Evolutionary conservation across 164 flowering plant genomes (phyloP), one percentile per base, ranked within the genome.

Genomic region (Stephania cephalantha): DNA sequence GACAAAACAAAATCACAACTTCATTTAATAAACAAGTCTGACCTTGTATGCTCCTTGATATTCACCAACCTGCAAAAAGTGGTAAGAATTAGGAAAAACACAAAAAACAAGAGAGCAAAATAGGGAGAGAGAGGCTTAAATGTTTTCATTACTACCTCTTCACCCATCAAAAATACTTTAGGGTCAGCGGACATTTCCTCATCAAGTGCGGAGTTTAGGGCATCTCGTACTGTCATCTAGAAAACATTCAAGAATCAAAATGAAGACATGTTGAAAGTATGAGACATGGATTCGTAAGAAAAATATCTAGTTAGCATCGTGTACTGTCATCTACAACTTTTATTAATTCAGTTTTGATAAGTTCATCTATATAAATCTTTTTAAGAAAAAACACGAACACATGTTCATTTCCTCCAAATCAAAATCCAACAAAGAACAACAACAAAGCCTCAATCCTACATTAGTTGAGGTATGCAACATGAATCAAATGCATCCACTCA

Each of bases 41-140:
- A 95, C 99, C 98, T 96, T 96, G 86, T 96, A 96, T 69, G 99
- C 99, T 76, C 99, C 99, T 55, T 96, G 97, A 75, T 96, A 96
- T 82, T 94, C 97, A 42, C 99, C 99, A 79, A 96, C 98, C 98
- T 94, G 85, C 79, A 81, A 48, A 29, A 31, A 75, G 29, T 72
- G 25, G 76, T 46, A 20, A 58, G 46, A 64, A 31, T n/a, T 12
- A 50, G 35, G 30, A 74, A 6, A 53, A 67, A 22, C 25, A 12
- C n/a, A 58, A 58, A 58, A 58, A 58, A 18, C 6, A n/a, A 58
- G 64, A 58, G 64, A 58, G 20, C 10, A 13, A 58, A n/a, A 55
- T 15, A 55, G 63, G 5, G 63, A 55, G 63, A 58, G 64, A 58
- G 64, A 58, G 20, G 20, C 20, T 18, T 58, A n/a, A 58, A 74